Evolutionary conservation across 83 land plant genomes (phyloP).

Genomic region (Thuja plicata): DNA sequence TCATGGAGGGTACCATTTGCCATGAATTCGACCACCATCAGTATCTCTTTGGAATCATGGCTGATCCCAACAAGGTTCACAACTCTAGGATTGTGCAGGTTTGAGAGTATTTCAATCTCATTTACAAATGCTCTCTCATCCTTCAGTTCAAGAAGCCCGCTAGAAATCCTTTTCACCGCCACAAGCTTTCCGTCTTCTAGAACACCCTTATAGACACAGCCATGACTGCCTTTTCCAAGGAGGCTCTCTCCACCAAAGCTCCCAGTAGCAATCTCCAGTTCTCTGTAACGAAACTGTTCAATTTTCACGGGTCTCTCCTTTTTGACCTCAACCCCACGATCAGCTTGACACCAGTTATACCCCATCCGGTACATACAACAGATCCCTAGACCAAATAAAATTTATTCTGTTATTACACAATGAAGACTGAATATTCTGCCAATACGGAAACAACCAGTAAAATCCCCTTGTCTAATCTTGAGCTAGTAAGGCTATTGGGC

Average conservation of each 20-base stretch:
- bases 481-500: neutral
- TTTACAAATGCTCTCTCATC: conserved; percentile 56
- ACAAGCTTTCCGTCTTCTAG: conserved; percentile 47
- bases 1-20: conserved; percentile 73
- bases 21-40: conserved; percentile 83
- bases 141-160: conserved; percentile 19
- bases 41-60: conserved; percentile 26
- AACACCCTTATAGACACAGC: conserved; percentile 51
- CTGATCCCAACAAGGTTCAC: conserved; percentile 72
- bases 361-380: neutral
- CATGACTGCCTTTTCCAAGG: conserved; percentile 67
- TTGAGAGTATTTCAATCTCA: conserved; percentile 71
- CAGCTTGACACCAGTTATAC: conserved; percentile 13
- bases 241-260: conserved; percentile 48
- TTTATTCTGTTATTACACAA: neutral
- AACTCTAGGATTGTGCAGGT: conserved; percentile 45
- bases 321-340: neutral
- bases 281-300: conserved; percentile 42
- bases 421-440: neutral
- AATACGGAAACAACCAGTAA: neutral
- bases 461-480: neutral
- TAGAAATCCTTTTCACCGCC: conserved; percentile 52
- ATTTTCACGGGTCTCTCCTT: conserved; percentile 8
- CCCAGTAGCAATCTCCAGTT: conserved; percentile 51
- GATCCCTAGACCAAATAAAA: neutral